Evolutionary conservation across 192 early-diverging fungal species (phyloP).

Genomic region (Dimargaris cristalligena): DNA sequence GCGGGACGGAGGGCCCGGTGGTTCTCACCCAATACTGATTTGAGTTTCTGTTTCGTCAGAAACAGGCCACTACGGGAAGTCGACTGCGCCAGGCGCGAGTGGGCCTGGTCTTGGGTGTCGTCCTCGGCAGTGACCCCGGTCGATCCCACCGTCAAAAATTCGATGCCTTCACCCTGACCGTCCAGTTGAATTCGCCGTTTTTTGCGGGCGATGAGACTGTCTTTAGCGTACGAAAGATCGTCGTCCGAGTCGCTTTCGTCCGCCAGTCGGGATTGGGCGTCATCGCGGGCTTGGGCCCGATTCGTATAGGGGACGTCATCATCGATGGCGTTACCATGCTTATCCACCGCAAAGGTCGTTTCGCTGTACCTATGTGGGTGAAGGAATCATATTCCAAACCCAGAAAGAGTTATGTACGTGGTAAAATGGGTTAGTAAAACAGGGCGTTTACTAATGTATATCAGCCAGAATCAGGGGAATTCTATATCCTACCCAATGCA

Average conservation of each 20-base stretch:
- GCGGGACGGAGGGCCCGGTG: neutral
- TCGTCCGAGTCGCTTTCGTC: too few species aligned
- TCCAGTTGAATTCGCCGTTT: neutral
- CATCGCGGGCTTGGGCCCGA: too few species aligned
- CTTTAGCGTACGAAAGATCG: neutral
- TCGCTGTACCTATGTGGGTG: neutral
- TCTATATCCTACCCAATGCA: neutral
- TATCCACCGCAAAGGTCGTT: neutral
- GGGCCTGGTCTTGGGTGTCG: neutral
- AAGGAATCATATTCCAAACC: neutral
- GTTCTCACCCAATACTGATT: neutral
- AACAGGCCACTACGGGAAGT: neutral
- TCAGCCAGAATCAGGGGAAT: neutral
- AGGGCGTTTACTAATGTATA: neutral
- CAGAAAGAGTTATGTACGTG: neutral
- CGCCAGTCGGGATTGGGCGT: too few species aligned
- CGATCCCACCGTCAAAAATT: neutral
- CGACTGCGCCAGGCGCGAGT: neutral
- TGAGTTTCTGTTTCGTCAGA: neutral
- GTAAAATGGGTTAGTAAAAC: neutral
- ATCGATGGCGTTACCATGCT: neutral
- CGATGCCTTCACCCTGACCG: constrained; percentile 5
- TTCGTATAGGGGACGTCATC: too few species aligned
- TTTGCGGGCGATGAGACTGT: neutral
- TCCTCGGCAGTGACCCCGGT: neutral